phyloP scores from a whole-genome alignment of 371 early-diverging fungal species.

The Chytridium lagenaria region DNA sequence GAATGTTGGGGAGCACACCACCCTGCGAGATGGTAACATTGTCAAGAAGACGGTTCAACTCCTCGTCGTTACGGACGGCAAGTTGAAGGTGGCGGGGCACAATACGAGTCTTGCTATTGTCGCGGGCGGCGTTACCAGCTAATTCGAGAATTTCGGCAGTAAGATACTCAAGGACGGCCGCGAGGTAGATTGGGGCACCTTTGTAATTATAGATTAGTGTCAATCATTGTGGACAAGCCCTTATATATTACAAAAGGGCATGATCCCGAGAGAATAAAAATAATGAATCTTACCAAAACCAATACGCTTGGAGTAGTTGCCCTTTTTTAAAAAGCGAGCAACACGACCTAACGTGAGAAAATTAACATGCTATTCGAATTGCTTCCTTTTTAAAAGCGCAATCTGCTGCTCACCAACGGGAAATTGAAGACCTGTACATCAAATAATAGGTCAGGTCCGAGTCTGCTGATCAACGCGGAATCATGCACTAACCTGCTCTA shows the following conservation, averaged over 20 bases:
- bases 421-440: slow-evolving; percentile 39
- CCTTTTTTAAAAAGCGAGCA: slow-evolving; percentile 84
- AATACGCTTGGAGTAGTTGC: slow-evolving; percentile 80
- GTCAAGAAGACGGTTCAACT: slow-evolving; percentile 92
- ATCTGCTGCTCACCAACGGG: slow-evolving; percentile 47
- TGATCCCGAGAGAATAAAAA: not conserved
- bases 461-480: not conserved
- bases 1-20: slow-evolving; percentile 62
- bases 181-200: slow-evolving; percentile 88
- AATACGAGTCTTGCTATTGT: slow-evolving; percentile 91
- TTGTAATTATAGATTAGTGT: not conserved
- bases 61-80: slow-evolving; percentile 96
- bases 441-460: not conserved
- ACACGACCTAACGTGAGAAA: slow-evolving; percentile 70
- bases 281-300: slow-evolving; percentile 65
- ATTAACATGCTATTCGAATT: not conserved
- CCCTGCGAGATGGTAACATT: slow-evolving; percentile 72
- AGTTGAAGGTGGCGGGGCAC: slow-evolving; percentile 90
- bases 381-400: not conserved
- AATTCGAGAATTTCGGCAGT: slow-evolving; percentile 91
- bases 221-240: too few species aligned
- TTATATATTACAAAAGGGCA: too few species aligned
- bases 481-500: not conserved
- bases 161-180: slow-evolving; percentile 89
- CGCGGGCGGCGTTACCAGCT: slow-evolving; percentile 91